Base-by-base conservation (phyloP, 371 early-diverging fungal species). In the Batkoa obscura region DNA sequence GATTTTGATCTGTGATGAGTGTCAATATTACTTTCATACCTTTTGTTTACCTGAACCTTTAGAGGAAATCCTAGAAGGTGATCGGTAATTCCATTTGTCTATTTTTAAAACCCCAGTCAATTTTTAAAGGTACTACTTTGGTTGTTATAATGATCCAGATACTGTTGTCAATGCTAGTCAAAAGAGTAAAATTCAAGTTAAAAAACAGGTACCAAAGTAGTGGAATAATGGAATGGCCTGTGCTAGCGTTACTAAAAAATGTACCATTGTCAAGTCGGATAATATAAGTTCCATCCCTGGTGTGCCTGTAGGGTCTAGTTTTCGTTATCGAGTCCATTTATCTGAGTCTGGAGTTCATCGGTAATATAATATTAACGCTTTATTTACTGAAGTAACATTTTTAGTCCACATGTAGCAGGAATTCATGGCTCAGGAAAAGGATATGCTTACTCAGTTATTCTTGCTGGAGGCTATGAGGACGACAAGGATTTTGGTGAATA, bases 241-340 rank as follows among this genome's bases (percentile, higher is more conserved):
- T 46, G 67, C 66, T 13, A 70, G 70, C 10, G 59, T 61, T 2
- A 59, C 67, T 3, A 68, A 60, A 31, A 71, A 68, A 15, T 74
- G 75, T 43, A 64, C 65, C 0, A 64, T 79, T 43, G 76, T 73
- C 35, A 58, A 62, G 12, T 58, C 61, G 23, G 57, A 66, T 49
- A 72, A 78, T 52, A 57, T 69, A 5, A 80, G 81, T 0, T 57
- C 71, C 2, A 78, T 81, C 39, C 80, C 81, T 0, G 79, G 81
- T 12, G 62, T 81, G 13, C 70, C 69, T 39, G 78, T 75, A 48
- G 80, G 81, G 0, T 74, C 72, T 38, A 59, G 62, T 8, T 79
- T 75, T 76, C 49, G 45, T 15, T 68, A 62, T 50, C 62, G 75
- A 6, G 61, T 70, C 10, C 58, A 68, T 9, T 58, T 62, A 15